A percentile compares a stretch with the other conserved stretches of the same genome.
These are phyloP conservation scores for Elasticomyces elasticus DNA, from an alignment of 495 filamentous ascomycete genomes.

Conservation along the genomic window DNA sequence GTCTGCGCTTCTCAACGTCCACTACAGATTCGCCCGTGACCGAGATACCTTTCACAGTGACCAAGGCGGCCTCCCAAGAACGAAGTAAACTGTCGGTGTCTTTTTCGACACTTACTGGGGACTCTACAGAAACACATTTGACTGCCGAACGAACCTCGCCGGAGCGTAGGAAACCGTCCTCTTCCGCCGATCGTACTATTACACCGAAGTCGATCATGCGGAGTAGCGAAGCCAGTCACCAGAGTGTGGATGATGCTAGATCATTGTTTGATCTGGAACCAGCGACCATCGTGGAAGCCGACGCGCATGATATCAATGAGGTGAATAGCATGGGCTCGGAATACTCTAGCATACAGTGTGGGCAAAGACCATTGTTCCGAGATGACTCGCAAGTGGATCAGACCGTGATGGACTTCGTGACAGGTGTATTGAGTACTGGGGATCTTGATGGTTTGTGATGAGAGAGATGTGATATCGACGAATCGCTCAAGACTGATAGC, in stretches of 20 bases:
- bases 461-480: too few relatives aligned
- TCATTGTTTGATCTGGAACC: not conserved
- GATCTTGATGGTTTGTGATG: not conserved
- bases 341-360: not conserved
- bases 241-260: not conserved
- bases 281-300: not conserved
- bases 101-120: not conserved
- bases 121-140: not conserved
- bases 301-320: not conserved
- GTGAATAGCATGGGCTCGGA: not conserved
- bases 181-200: not conserved
- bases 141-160: not conserved
- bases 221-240: not conserved
- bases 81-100: not conserved
- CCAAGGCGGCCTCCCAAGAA: not conserved
- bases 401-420: constrained; percentile 9
- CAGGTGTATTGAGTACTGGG: constrained; percentile 3
- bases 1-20: constrained; percentile 3
- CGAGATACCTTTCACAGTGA: not conserved
- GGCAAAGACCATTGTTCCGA: not conserved
- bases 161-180: not conserved
- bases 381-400: constrained; percentile 8
- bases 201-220: constrained; percentile 2
- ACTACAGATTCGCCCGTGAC: not conserved
- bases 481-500: too few relatives aligned